Evolutionary conservation across 768 basidiomycete genomes (phyloP).

Genomic region (Lanmaoa pseudosensibilis): DNA sequence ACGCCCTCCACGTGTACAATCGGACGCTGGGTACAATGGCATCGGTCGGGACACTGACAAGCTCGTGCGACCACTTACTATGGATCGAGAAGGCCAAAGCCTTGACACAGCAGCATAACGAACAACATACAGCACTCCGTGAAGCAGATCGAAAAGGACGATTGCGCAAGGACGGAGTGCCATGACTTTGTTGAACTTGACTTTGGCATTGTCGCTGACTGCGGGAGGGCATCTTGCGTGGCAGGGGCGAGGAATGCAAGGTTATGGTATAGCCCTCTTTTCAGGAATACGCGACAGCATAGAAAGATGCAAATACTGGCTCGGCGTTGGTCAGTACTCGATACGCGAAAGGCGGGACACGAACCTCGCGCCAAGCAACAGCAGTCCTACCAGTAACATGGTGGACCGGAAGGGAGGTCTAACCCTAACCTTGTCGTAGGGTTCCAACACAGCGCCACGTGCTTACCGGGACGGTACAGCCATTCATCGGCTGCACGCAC

Average conservation of each 20-base stretch:
- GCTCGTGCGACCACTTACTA: slow-evolving; percentile 42
- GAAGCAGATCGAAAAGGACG: slow-evolving; percentile 68
- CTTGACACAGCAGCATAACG: slow-evolving; percentile 71
- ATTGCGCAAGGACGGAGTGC: slow-evolving; percentile 58
- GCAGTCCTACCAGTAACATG: slow-evolving; percentile 16
- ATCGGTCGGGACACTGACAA: slow-evolving; percentile 4
- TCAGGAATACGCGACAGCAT: slow-evolving; percentile 58
- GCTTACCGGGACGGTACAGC: slow-evolving; percentile 2
- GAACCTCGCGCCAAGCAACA: slow-evolving; percentile 23
- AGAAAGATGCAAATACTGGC: slow-evolving; percentile 52
- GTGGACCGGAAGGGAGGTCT: neutral
- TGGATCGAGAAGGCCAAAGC: slow-evolving; percentile 50
- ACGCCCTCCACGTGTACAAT: slow-evolving; percentile 65
- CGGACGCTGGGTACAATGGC: slow-evolving; percentile 46
- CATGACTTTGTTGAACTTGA: slow-evolving; percentile 30
- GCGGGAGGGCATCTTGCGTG: slow-evolving; percentile 25
- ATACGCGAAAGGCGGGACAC: neutral
- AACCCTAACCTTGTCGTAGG: slow-evolving; percentile 35
- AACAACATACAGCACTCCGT: slow-evolving; percentile 76
- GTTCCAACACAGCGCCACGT: slow-evolving; percentile 24
- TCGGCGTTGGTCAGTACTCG: neutral
- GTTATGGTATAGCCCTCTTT: slow-evolving; percentile 59
- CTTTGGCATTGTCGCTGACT: slow-evolving; percentile 23
- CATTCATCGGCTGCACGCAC: neutral
- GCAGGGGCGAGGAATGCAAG: slow-evolving; percentile 48